Evolutionary conservation across 129 eudicot genomes (phyloP).

Genomic region (Saussurea involucrata): DNA sequence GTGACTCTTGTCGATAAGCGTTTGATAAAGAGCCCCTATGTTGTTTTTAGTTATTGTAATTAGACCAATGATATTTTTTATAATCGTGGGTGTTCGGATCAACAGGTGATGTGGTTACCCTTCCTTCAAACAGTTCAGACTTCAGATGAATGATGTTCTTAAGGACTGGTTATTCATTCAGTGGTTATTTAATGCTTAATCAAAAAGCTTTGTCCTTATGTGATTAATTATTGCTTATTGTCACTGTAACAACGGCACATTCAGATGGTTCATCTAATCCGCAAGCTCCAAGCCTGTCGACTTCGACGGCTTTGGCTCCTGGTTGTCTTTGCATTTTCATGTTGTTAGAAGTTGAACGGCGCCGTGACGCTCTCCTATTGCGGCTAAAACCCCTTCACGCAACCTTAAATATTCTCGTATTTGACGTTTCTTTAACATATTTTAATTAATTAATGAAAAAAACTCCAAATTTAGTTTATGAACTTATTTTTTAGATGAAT

Average conservation of each 20-base stretch:
- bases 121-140: background rate
- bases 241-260: constrained; percentile 12
- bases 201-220: background rate
- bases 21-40: too few relatives aligned
- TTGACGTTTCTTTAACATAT: constrained; percentile 19
- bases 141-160: background rate
- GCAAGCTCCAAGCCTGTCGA: constrained; percentile 16
- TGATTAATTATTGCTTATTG: constrained; percentile 14
- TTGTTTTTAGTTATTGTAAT: background rate
- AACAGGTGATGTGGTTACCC: background rate
- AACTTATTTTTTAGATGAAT: too few relatives aligned
- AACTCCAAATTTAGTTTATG: too few relatives aligned
- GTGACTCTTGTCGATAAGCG: background rate
- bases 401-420: constrained; percentile 15
- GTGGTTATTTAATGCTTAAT: background rate
- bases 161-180: background rate
- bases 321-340: constrained; percentile 24
- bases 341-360: constrained; percentile 14
- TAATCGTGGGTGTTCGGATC: background rate
- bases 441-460: too few relatives aligned
- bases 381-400: constrained; percentile 18
- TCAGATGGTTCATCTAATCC: constrained; percentile 24
- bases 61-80: background rate
- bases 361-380: constrained; percentile 33
- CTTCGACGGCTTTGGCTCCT: constrained; percentile 20